phyloP scores from a whole-genome alignment of 2,329 filamentous ascomycete genomes.

The Cladosporium sp. region DNA sequence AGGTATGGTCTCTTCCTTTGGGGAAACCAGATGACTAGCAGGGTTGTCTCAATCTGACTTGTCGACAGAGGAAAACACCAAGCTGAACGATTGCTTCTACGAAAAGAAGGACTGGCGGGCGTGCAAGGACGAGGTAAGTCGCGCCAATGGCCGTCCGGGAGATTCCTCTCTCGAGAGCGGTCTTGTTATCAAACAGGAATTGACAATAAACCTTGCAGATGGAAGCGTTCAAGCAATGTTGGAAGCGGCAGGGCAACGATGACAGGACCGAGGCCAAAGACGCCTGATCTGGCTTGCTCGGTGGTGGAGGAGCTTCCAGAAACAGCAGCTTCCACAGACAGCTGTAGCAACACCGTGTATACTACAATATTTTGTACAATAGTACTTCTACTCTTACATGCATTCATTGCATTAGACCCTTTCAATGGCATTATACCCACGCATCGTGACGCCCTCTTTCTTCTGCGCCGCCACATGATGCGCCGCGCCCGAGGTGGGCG shows the following conservation, averaged over 20 bases:
- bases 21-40: not conserved
- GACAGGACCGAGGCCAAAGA: conserved; percentile 73
- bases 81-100: conserved; percentile 91
- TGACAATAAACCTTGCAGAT: conserved; percentile 53
- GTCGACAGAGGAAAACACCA: conserved; percentile 70
- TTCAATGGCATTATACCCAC: no score
- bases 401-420: no score
- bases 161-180: no score
- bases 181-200: not conserved
- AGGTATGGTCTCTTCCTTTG: conserved; percentile 44
- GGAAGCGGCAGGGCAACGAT: conserved; percentile 85
- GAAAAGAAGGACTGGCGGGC: conserved; percentile 93
- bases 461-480: no score
- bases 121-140: conserved; percentile 78
- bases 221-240: conserved; percentile 81
- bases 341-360: no score
- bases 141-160: not conserved
- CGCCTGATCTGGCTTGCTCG: conserved; percentile 33
- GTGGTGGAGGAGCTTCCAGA: no score
- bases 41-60: no score
- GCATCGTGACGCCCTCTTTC: no score
- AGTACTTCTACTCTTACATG: no score
- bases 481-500: no score
- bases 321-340: no score
- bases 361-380: no score